These are phyloP conservation scores for Debaryomyces castellii DNA, from an alignment of 805 yeast genomes.

Conservation along the genomic window DNA sequence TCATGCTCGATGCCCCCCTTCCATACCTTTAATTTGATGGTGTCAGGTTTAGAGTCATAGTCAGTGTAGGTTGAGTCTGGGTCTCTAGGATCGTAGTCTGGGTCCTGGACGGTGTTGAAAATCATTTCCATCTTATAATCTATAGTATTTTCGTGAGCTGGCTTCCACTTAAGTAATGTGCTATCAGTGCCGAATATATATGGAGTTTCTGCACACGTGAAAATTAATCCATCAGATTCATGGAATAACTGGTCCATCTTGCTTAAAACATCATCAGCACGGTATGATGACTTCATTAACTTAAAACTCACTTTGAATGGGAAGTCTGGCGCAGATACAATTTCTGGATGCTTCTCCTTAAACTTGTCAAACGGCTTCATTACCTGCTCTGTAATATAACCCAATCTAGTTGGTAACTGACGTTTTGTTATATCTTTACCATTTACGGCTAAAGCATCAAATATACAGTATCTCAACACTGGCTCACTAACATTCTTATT, in stretches of 20 bases:
- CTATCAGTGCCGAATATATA: slow-evolving; percentile 88
- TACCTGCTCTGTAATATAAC: slow-evolving; percentile 78
- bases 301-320: slow-evolving; percentile 88
- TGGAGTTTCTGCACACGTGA: slow-evolving; percentile 87
- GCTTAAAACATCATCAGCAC: slow-evolving; percentile 70
- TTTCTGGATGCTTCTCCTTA: slow-evolving; percentile 68
- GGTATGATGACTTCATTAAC: slow-evolving; percentile 81
- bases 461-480: slow-evolving; percentile 71
- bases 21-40: slow-evolving; percentile 71
- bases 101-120: slow-evolving; percentile 60
- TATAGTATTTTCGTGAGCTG: slow-evolving; percentile 90
- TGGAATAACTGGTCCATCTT: slow-evolving; percentile 75
- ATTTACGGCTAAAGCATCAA: slow-evolving; percentile 87
- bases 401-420: slow-evolving; percentile 77
- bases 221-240: slow-evolving; percentile 89
- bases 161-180: slow-evolving; percentile 91
- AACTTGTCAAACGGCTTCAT: slow-evolving; percentile 79
- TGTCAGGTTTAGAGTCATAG: slow-evolving; percentile 74
- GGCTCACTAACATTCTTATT: slow-evolving; percentile 55
- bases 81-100: slow-evolving; percentile 63
- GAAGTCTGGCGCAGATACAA: slow-evolving; percentile 58
- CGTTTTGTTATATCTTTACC: slow-evolving; percentile 69
- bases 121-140: slow-evolving; percentile 75
- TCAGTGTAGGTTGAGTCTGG: slow-evolving; percentile 72
- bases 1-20: slow-evolving; percentile 64